Evolutionary conservation across 2,329 filamentous ascomycete species (phyloP).

Genomic region (Talaromyces rugulosus): DNA sequence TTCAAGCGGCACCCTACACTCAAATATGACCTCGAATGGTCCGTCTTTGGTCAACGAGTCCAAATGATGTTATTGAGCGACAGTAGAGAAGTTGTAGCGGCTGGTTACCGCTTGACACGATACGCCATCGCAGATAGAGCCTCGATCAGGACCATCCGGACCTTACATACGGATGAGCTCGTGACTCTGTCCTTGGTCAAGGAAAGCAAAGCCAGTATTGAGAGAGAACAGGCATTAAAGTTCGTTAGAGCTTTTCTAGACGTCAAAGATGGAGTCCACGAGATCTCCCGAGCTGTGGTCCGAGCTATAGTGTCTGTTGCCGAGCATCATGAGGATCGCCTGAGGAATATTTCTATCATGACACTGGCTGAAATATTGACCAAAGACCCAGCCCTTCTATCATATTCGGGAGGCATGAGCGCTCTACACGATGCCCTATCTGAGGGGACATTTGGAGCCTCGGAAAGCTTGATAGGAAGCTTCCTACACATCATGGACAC

Average conservation of each 20-base stretch:
- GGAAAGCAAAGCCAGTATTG: constrained; percentile 93
- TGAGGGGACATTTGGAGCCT: constrained; percentile 87
- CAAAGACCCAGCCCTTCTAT: constrained; percentile 74
- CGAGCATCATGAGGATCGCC: constrained; percentile 76
- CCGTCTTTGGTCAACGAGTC: constrained; percentile 86
- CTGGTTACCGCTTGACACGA: constrained; percentile 86
- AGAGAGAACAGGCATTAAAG: constrained; percentile 94
- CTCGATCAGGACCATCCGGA: constrained; percentile 82
- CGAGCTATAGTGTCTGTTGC: constrained; percentile 88
- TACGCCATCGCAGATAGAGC: constrained; percentile 90
- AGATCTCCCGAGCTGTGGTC: constrained; percentile 81
- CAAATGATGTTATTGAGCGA: constrained; percentile 96
- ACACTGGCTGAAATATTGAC: constrained; percentile 90
- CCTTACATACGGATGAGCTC: constrained; percentile 84
- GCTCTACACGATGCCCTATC: constrained; percentile 87
- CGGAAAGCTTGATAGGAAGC: constrained; percentile 81
- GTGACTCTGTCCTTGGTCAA: constrained; percentile 91
- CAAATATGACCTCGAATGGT: constrained; percentile 96
- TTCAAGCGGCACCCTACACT: constrained; percentile 89
- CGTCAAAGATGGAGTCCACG: constrained; percentile 84
- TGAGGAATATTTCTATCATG: constrained; percentile 86
- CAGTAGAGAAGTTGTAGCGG: constrained; percentile 90
- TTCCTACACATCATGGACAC: constrained; percentile 87
- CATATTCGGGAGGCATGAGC: constrained; percentile 77
- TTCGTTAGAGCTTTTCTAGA: constrained; percentile 94